Base-by-base conservation (phyloP, 148 eudicot genomes). In the Chenopodium suecicum region DNA sequence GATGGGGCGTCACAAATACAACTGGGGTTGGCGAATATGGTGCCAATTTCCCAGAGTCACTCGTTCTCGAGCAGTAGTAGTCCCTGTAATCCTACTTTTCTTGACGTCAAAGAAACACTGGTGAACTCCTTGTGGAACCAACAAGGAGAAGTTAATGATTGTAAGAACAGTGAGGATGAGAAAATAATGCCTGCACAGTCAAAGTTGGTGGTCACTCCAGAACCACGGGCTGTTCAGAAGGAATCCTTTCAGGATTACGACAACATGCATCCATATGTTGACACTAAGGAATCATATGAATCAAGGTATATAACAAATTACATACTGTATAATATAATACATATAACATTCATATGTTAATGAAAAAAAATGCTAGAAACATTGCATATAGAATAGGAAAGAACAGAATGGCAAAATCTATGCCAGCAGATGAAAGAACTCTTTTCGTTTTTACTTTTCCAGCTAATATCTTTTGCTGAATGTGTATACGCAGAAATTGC, bases 231-330 rank as follows among this genome's bases (percentile, higher is more conserved):
- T 32, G 22, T 84, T 63, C 88, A 88, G 54, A 86, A 88, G 50
- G 92, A 90, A 73, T 82, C 69, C 23, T 80, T 77, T 44, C 91
- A 88, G 16, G 91, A 88, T 68, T 90, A 86, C n/a, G 88, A 88
- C 34, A 92, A 92, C 78, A 88, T 91, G 85, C 88, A 88, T 50
- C 87, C 88, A 0, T 90, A 86, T 72, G 82, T 89, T 41, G 88
- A 83, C 72, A 84, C 88, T 62, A 89, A 88, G 80, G 89, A 86
- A 65, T 87, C 84, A 16, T 85, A 85, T 62, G 90, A 89, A 72
- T 88, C 97, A 29, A 93, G 95, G 97, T 90, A 29, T 12, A 47
- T 46, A 44, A 46, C 47, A 46, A 47, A 37, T 41, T 41, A 41
- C 44, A 41, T 41, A 41, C 44, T 41, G 44, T 41, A 41, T 41